Base-by-base conservation (phyloP, 2,329 filamentous ascomycete genomes). In the Fusarium sarcochroum region DNA sequence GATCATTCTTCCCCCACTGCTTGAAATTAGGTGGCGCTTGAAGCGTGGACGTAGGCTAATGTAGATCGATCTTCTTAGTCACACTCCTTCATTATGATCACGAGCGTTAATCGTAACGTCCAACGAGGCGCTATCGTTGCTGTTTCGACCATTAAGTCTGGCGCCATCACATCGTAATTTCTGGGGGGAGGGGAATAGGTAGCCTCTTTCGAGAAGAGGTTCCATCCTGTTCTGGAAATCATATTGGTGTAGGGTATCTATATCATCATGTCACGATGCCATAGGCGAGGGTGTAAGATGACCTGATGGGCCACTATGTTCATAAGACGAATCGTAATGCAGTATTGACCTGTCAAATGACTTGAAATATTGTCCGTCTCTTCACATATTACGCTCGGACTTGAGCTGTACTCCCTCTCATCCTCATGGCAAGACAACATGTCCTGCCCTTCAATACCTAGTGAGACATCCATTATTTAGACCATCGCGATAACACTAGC, bases 1-100 rank as follows among this genome's bases (percentile, higher is more conserved):
- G 20, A 41, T 53, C 55, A 40, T 45, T 60, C 18, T 45, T 37
- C 45, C 56, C 54, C 62, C 54, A 52, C 51, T 41, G 49, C 53
- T 67, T 17, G 53, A 54, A 71, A 72, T 67, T 71, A 62, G 42
- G 69, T 72, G 64, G 71, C 69, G 71, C 52, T 53, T 55, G 52
- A 42, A 55, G 51, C 56, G 54, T 56, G 10, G 46, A 46, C 37
- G 18, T 40, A 25, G 40, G 21, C 35, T 32, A 51, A 50, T 62
- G 48, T 37, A 51, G 52, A 70, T 69, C 53, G 49, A 68, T 64
- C 41, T 34, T 30, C 37, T 20, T 49, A n/a, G 15, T 20, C 30
- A 25, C 46, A 60, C 44, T 61, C 55, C 61, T 49, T 23, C 7
- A 9, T 23, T 38, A 17, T 13, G 20, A 49, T 37, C 7, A 30